Percentiles rank a stretch among this genome's conserved stretches.
phyloP scores from a whole-genome alignment of 2,329 filamentous ascomycete species.

The Rhynchosporium agropyri region DNA sequence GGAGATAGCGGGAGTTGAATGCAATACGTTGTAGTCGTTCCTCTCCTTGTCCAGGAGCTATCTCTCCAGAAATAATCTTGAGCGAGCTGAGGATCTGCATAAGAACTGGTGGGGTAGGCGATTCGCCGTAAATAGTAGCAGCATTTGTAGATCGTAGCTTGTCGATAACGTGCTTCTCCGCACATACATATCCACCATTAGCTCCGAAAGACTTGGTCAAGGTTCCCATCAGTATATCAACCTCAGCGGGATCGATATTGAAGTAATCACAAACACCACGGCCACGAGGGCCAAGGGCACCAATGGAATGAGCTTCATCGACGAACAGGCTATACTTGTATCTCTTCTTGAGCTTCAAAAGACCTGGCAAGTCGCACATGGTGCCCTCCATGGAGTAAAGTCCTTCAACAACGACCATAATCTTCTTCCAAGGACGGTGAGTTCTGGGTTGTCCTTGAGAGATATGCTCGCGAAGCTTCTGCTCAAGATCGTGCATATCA shows the following conservation, averaged over 20 bases:
- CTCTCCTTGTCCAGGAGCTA: constrained; percentile 88
- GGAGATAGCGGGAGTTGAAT: constrained; percentile 98
- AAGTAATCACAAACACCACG: constrained; percentile 98
- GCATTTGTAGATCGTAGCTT: constrained; percentile 87
- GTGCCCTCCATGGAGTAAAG: constrained; percentile 99
- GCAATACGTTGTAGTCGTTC: constrained; percentile 94
- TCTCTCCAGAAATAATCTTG: constrained; percentile 84
- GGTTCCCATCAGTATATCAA: constrained; percentile 98
- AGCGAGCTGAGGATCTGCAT: constrained; percentile 89
- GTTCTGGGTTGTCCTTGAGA: constrained; percentile 96
- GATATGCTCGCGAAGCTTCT: constrained; percentile 84
- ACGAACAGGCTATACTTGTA: constrained; percentile 98
- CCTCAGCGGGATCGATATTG: constrained; percentile 79
- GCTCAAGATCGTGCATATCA: constrained; percentile 86
- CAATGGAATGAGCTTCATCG: constrained; percentile 95
- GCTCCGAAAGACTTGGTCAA: constrained; percentile 98
- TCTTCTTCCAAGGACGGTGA: constrained; percentile 99
- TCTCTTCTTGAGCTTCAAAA: constrained; percentile 84
- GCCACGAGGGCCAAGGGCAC: constrained; percentile 84
- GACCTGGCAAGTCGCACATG: constrained; percentile 94
- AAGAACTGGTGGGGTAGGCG: constrained; percentile 83
- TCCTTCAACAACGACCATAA: constrained; percentile 92
- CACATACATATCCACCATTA: constrained; percentile 94
- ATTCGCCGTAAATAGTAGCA: constrained; percentile 83
- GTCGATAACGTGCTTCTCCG: constrained; percentile 87